These are phyloP conservation scores for Candida vaughaniae DNA, from an alignment of 805 yeast genomes.

Conservation along the genomic window DNA sequence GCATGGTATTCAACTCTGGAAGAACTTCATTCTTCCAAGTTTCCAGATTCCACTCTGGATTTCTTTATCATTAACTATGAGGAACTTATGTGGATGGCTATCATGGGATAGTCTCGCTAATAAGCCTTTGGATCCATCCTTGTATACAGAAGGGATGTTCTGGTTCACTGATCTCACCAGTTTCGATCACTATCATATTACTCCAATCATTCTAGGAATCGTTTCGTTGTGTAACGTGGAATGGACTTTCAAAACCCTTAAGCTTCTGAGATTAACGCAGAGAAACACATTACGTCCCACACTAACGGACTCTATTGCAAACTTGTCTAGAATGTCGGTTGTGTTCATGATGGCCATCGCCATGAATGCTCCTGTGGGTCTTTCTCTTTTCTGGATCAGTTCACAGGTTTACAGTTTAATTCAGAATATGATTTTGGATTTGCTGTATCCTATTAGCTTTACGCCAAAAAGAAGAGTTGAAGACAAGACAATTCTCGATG, in stretches of 20 bases:
- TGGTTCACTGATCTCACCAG: slow-evolving; percentile 63
- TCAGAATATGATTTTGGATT: slow-evolving; percentile 74
- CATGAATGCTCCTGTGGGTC: slow-evolving; percentile 81
- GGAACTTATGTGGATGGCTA: slow-evolving; percentile 73
- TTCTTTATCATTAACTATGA: slow-evolving; percentile 68
- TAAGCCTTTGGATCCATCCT: slow-evolving; percentile 48
- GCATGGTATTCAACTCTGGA: slow-evolving; percentile 75
- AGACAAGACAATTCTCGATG: not conserved
- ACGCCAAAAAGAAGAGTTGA: slow-evolving; percentile 42
- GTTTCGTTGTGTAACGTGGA: slow-evolving; percentile 76
- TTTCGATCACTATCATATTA: slow-evolving; percentile 58
- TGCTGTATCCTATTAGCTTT: slow-evolving; percentile 56
- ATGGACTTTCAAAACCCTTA: slow-evolving; percentile 71
- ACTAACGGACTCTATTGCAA: slow-evolving; percentile 62
- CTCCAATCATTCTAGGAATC: slow-evolving; percentile 73
- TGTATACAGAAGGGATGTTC: slow-evolving; percentile 53
- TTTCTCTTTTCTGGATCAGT: slow-evolving; percentile 86
- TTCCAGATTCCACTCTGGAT: slow-evolving; percentile 90
- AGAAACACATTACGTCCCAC: slow-evolving; percentile 53
- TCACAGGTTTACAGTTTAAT: slow-evolving; percentile 74
- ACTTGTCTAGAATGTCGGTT: slow-evolving; percentile 69
- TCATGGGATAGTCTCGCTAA: slow-evolving; percentile 41
- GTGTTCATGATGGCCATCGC: slow-evolving; percentile 81
- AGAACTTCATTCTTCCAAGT: slow-evolving; percentile 69
- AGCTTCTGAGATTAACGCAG: slow-evolving; percentile 42